Base-by-base conservation (phyloP, 163 green algal species). In the Chlamydomonas reinhardtii region DNA sequence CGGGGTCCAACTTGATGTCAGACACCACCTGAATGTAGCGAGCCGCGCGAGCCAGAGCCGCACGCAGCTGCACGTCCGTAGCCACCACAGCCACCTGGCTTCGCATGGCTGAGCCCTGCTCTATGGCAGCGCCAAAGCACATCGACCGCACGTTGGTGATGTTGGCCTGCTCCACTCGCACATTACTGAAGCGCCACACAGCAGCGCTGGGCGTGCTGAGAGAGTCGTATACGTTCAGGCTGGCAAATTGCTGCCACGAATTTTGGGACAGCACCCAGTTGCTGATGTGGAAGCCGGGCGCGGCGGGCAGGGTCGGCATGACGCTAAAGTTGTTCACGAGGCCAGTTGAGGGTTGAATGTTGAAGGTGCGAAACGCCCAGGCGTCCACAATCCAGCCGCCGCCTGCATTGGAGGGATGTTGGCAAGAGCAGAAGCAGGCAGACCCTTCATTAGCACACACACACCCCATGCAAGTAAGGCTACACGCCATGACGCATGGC, bases 21-120 rank as follows among this genome's bases (percentile, higher is more conserved):
- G 35, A 16, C 25, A 87, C 59, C 25, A 85, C 79, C 79, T 85
- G 79, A 9, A 85, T 64, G 66, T 78, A 85, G 25, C 79, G 32
- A 27, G 24, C 52, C 22, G 32, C 52, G 5, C 15, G 3, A 22
- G 56, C 68, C 48, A 85, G 70, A 15, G 79, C 79, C 39, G 32
- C 39, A 2, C 79, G 31, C 52, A 85, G 79, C 79, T 85, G 15
- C 79, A 48, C 14, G 39, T 85, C 79, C 34, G 71, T 48, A 0
- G 32, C 32, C 39, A 84, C 77, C 20, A 31, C 2, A 12, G 65
- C 52, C 20, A 84, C 31, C 14, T 34, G 35, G 22, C 20, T 19
- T 0, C 43, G 65, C 66, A 35, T 20, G 39, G 35, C 35, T 2
- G 66, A 20, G 25, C 77, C 79, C 79, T 85, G 79, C 68, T 72